Evolutionary conservation across 1,284 basidiomycete species (phyloP), one percentile per base, ranked within the genome.

Genomic region (Crucibulum parvulum): DNA sequence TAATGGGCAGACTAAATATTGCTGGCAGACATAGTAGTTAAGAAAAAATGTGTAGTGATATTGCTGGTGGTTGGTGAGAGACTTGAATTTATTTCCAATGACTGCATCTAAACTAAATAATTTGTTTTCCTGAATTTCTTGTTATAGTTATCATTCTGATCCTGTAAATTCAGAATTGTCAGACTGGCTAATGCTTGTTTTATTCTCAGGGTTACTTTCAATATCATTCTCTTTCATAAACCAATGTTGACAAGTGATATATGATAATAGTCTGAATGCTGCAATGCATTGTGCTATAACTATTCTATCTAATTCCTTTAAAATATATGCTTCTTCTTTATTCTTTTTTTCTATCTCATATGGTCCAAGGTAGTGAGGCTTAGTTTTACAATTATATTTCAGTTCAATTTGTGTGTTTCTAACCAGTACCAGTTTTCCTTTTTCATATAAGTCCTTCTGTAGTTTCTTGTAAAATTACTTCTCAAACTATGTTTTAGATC

Each of bases 281-380:
- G 73, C 70, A 37, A 73, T 57, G 15, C 41, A 58, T 11, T 58
- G 18, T 6, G 62, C 51, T 1, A 66, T 60, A 1, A 66, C 31
- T 0, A 72, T 53, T 8, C 76, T 72, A 57, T 78, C 72, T 4
- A 79, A 47, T 63, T 79, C 72, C 36, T 50, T 18, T 1, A 74
- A 41, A 4, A 53, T 51, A 53, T 76, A 77, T 5, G 62, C 54
- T 34, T 68, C 71, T 31, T 58, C 53, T 13, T 15, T 9, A n/a
- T 24, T 62, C n/a, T 31, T 37, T 6, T 50, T 34, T 6, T 65
- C 55, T 0, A 75, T 66, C 37, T 57, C 41, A 56, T 57, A 69
- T 1, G 70, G 74, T 39, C 74, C 74, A n/a, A 73, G 47, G 55
- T 74, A 76, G 2, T 68, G 45, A 6, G 66, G 63, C 36, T 66